phyloP scores from a whole-genome alignment of 2,329 filamentous ascomycete genomes.

The Exophiala sideris region DNA sequence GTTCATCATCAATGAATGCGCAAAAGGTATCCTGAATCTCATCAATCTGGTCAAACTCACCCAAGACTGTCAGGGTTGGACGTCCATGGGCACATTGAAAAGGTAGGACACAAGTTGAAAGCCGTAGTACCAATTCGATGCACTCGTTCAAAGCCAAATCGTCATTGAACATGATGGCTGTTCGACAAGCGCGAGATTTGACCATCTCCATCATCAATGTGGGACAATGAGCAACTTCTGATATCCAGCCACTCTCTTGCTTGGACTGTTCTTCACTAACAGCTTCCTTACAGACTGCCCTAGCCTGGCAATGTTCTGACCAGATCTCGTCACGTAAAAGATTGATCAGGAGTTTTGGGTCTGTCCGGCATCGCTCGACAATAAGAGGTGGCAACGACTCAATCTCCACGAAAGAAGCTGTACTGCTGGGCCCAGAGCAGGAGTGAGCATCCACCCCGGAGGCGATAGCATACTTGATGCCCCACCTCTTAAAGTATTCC shows the following conservation, averaged over 20 bases:
- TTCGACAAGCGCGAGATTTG: conserved; percentile 49
- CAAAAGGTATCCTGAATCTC: background rate
- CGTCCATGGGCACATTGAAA: conserved; percentile 52
- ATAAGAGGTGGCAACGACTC: conserved; percentile 67
- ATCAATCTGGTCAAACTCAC: conserved; percentile 31
- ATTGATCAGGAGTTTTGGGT: conserved; percentile 69
- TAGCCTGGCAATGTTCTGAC: conserved; percentile 44
- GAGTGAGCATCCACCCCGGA: background rate
- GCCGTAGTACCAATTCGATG: conserved; percentile 34
- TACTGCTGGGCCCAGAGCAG: background rate
- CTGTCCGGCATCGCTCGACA: conserved; percentile 67
- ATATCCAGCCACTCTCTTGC: conserved; percentile 8
- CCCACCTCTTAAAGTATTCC: conserved; percentile 68
- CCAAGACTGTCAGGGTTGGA: conserved; percentile 46
- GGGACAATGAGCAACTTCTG: conserved; percentile 64
- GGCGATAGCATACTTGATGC: conserved; percentile 60
- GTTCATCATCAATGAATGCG: background rate
- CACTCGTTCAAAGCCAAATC: conserved; percentile 38
- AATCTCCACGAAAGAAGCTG: conserved; percentile 46
- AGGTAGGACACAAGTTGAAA: conserved; percentile 45
- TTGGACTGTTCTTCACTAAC: background rate
- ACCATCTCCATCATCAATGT: conserved; percentile 66
- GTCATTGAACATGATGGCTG: conserved; percentile 53
- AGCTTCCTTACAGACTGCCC: background rate
- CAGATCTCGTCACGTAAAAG: conserved; percentile 74